These are phyloP conservation scores for Prunus yedoensis DNA, from an alignment of 331 rosid genomes.

Conservation along the genomic window DNA sequence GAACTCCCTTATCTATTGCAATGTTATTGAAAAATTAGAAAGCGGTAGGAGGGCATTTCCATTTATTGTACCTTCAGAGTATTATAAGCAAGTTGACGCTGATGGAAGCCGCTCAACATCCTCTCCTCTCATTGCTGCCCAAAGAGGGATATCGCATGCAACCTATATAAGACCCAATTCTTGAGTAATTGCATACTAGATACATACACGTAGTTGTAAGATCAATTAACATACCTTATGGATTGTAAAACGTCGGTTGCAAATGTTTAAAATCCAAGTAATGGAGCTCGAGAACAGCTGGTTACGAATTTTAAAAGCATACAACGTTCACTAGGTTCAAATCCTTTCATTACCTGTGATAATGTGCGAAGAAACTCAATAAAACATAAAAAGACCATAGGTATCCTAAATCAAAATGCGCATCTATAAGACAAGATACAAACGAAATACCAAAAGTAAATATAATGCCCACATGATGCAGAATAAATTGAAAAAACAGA, in stretches of 20 bases:
- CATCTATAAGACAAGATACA: background rate
- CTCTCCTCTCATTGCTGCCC: constrained; percentile 92
- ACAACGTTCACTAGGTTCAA: constrained; percentile 86
- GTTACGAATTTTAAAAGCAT: constrained; percentile 94
- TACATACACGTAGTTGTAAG: background rate
- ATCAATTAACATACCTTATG: constrained; percentile 71
- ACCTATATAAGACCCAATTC: constrained; percentile 49
- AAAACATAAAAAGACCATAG: constrained; percentile 10
- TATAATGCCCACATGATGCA: too few species aligned
- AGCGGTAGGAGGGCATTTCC: background rate
- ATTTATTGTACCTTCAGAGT: constrained; percentile 73
- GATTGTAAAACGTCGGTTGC: constrained; percentile 89
- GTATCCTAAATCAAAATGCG: background rate
- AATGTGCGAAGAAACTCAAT: constrained; percentile 15
- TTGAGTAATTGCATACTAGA: background rate
- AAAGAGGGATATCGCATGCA: constrained; percentile 79
- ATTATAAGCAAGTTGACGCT: constrained; percentile 97
- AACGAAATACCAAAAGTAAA: background rate
- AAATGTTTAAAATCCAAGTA: constrained; percentile 94
- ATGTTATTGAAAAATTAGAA: background rate
- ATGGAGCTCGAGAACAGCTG: constrained; percentile 98
- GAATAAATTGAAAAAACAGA: background rate
- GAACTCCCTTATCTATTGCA: background rate
- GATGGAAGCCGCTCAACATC: constrained; percentile 98
- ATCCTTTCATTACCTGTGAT: constrained; percentile 65